Base-by-base conservation (phyloP, 164 flowering plant species). In the Annona squamosa region DNA sequence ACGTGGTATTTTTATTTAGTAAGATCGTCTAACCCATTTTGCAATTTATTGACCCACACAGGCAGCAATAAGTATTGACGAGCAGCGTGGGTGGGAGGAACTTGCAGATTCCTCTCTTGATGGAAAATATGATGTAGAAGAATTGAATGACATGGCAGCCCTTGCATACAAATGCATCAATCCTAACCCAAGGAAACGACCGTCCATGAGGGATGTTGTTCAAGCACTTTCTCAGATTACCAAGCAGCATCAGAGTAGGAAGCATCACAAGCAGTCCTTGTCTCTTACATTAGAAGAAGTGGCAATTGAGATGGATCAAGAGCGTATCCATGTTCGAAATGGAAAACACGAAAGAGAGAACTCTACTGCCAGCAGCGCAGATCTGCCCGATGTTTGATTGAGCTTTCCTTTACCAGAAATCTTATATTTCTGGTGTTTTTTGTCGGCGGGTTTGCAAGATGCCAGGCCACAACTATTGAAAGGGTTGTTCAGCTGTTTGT, bases 41-140 rank as follows among this genome's bases (percentile, higher is more conserved):
- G 16, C n/a, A 12, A 37, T 42, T 41, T 65, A 37, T 77, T 48
- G 18, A 59, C 52, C 13, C 76, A 62, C 72, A 78, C 67, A 95
- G 99, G 99, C 97, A 7, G 93, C 99, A 52, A 85, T 95, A 87
- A 85, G 76, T 70, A 72, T 86, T 0, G 99, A 87, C 17, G 98
- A 92, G 13, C 88, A 80, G 77, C 86, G 76, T 68, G 98, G 95
- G 46, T 95, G 99, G 99, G 99, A 95, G 70, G 99, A 95, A 83
- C 87, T 95, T 52, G 90, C 79, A 2, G 99, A 93, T 76, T 83
- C 93, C 61, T 83, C 86, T 64, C 86, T 95, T 2, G 91, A 86
- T 13, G 93, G 97, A 68, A 86, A 82, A 67, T 87, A 87, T 65
- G 86, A 90, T 47, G 56, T 80, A 37, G 77, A 82, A 84, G 95